phyloP scores from a whole-genome alignment of 768 basidiomycete genomes.

The Rhizopogon rudus region DNA sequence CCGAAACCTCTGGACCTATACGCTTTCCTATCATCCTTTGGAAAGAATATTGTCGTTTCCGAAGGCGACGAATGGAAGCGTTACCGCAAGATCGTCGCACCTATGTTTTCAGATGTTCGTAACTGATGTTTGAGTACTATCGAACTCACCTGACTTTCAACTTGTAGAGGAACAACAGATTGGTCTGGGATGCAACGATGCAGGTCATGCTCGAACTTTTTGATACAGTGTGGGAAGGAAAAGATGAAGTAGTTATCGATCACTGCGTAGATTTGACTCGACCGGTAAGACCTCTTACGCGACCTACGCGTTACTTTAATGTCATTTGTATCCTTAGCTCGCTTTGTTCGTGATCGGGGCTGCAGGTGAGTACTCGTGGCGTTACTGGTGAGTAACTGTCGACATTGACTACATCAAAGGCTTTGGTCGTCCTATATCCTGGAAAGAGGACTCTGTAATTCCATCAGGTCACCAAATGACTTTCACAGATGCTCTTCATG shows the following conservation, averaged over 20 bases:
- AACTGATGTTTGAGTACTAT: neutral
- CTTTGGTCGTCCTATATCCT: slow-evolving; percentile 47
- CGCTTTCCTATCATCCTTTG: slow-evolving; percentile 42
- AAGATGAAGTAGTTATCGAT: slow-evolving; percentile 35
- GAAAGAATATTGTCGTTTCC: slow-evolving; percentile 58
- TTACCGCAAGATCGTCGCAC: slow-evolving; percentile 56
- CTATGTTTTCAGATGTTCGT: slow-evolving; percentile 46
- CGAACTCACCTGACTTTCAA: neutral
- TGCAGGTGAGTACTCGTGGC: slow-evolving; percentile 32
- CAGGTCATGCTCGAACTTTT: slow-evolving; percentile 40
- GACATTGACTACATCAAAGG: slow-evolving; percentile 22
- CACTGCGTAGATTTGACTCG: slow-evolving; percentile 49
- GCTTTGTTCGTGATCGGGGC: slow-evolving; percentile 52
- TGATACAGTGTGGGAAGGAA: slow-evolving; percentile 42
- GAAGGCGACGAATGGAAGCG: slow-evolving; percentile 65
- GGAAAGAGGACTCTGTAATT: slow-evolving; percentile 37
- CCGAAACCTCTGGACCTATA: slow-evolving; percentile 53
- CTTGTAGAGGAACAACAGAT: slow-evolving; percentile 18
- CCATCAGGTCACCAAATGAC: slow-evolving; percentile 42
- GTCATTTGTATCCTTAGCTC: slow-evolving; percentile 29
- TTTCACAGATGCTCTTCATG: slow-evolving; percentile 45
- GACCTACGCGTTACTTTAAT: slow-evolving; percentile 14
- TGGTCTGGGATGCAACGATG: slow-evolving; percentile 45
- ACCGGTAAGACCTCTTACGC: slow-evolving; percentile 32
- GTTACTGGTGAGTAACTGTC: neutral